Evolutionary conservation across 352 stramenopile species (phyloP).

Genomic region (Pythium rishiriense): DNA sequence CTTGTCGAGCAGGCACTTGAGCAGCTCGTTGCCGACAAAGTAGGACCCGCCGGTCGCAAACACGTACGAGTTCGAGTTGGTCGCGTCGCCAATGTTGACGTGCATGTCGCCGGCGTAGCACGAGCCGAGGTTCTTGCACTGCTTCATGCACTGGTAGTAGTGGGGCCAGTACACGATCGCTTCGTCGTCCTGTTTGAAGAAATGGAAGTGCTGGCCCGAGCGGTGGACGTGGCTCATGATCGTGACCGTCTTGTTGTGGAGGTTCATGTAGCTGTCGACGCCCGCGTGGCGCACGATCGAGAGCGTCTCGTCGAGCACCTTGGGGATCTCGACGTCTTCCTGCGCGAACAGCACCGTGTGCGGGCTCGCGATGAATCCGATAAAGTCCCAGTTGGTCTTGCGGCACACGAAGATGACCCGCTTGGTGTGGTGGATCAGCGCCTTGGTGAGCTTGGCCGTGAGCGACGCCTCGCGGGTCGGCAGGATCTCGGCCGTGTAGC

Average conservation of each 20-base stretch:
- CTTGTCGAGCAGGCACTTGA: slow-evolving; percentile 65
- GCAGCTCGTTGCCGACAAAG: slow-evolving; percentile 67
- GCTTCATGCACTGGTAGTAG: slow-evolving; percentile 74
- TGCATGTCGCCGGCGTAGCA: slow-evolving; percentile 84
- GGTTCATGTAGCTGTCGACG: slow-evolving; percentile 71
- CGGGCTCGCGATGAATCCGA: slow-evolving; percentile 65
- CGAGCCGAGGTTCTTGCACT: slow-evolving; percentile 60
- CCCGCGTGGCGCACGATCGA: slow-evolving; percentile 60
- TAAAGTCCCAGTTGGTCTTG: slow-evolving; percentile 80
- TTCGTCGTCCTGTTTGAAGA: slow-evolving; percentile 79
- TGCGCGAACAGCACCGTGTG: slow-evolving; percentile 70
- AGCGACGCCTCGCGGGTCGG: slow-evolving; percentile 41
- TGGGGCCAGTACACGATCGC: slow-evolving; percentile 78
- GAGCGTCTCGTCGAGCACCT: slow-evolving; percentile 51
- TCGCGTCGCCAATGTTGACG: slow-evolving; percentile 63
- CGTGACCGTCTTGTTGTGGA: slow-evolving; percentile 83
- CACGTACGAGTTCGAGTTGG: slow-evolving; percentile 77
- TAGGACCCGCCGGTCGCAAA: slow-evolving; percentile 78
- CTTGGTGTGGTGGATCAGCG: slow-evolving; percentile 54
- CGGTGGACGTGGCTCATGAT: slow-evolving; percentile 73
- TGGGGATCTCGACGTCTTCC: slow-evolving; percentile 56
- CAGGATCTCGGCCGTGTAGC: slow-evolving; percentile 56
- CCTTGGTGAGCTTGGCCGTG: slow-evolving; percentile 46
- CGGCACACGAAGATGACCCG: slow-evolving; percentile 72
- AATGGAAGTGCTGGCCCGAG: slow-evolving; percentile 47